These are phyloP conservation scores for Zygosaccharomyces rouxii DNA, from an alignment of 805 yeast genomes.

Conservation along the genomic window DNA sequence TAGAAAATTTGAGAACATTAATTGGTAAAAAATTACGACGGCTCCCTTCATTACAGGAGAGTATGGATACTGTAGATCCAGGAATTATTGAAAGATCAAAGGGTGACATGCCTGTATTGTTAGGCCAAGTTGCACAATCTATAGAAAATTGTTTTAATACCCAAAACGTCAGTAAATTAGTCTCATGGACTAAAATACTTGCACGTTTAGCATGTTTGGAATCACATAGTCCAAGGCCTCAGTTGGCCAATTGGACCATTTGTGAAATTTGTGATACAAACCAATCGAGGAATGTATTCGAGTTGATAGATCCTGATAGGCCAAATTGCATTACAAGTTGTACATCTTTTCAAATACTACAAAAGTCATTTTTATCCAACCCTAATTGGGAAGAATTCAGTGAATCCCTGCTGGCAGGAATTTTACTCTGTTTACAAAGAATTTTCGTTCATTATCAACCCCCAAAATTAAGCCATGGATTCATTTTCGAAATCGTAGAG, in stretches of 20 bases:
- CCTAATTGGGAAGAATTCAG: constrained; percentile 23
- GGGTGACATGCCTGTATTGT: constrained; percentile 6
- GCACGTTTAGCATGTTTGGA: constrained; percentile 26
- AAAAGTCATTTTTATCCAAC: constrained; percentile 25
- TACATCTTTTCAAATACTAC: constrained; percentile 28
- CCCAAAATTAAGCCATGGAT: constrained; percentile 33
- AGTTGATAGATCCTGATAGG: constrained; percentile 31
- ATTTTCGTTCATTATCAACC: constrained; percentile 52
- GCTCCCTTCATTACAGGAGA: constrained; percentile 6
- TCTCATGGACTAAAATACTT: constrained; percentile 20
- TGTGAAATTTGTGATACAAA: constrained; percentile 26
- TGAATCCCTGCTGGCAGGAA: constrained; percentile 38
- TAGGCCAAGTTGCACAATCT: constrained; percentile 16
- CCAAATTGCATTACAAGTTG: constrained; percentile 20
- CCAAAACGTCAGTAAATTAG: constrained; percentile 14
- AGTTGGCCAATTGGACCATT: constrained; percentile 10
- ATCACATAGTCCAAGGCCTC: not conserved
- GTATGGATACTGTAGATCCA: constrained; percentile 12
- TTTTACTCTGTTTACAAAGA: constrained; percentile 44
- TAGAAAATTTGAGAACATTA: constrained; percentile 21
- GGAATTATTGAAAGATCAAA: constrained; percentile 9
- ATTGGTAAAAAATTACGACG: constrained; percentile 7
- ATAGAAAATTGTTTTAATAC: constrained; percentile 18
- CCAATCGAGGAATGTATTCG: constrained; percentile 11
- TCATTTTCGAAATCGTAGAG: constrained; percentile 41